phyloP scores from a whole-genome alignment of 306 rosid genomes.

The Sicyos baderoa region DNA sequence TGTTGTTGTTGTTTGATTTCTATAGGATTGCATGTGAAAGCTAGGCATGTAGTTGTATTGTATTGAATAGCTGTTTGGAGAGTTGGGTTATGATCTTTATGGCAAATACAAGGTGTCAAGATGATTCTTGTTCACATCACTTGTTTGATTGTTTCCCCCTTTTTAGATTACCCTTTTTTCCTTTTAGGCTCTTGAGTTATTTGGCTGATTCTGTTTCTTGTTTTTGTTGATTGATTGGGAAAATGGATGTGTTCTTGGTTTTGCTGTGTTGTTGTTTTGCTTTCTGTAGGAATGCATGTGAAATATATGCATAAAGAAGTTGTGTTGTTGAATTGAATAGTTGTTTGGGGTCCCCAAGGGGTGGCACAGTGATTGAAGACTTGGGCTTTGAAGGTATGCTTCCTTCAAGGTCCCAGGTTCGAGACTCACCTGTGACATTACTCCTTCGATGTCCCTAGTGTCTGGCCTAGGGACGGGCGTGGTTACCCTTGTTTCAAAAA shows the following conservation, averaged over 20 bases:
- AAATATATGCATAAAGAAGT: background rate
- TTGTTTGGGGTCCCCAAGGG: too few species aligned
- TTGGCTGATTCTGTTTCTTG: background rate
- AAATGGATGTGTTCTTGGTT: background rate
- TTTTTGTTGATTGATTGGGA: background rate
- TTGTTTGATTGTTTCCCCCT: background rate
- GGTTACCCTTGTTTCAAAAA: too few species aligned
- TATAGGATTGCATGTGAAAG: background rate
- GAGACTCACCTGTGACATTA: too few species aligned
- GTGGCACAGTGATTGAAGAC: too few species aligned
- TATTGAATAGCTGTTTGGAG: background rate
- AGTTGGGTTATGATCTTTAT: conserved; percentile 60
- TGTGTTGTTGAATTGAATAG: background rate
- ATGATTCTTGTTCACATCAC: conserved; percentile 17
- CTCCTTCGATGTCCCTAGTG: too few species aligned
- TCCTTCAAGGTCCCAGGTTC: too few species aligned
- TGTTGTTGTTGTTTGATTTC: background rate
- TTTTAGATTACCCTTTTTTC: background rate
- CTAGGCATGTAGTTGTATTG: background rate
- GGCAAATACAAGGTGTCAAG: too few species aligned
- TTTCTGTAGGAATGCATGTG: background rate
- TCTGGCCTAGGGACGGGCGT: too few species aligned
- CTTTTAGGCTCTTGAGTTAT: background rate
- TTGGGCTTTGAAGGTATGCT: too few species aligned
- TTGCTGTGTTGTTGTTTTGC: background rate